Base-by-base conservation (phyloP, 176 grass and related monocot species). In the Cymbopogon citratus region DNA sequence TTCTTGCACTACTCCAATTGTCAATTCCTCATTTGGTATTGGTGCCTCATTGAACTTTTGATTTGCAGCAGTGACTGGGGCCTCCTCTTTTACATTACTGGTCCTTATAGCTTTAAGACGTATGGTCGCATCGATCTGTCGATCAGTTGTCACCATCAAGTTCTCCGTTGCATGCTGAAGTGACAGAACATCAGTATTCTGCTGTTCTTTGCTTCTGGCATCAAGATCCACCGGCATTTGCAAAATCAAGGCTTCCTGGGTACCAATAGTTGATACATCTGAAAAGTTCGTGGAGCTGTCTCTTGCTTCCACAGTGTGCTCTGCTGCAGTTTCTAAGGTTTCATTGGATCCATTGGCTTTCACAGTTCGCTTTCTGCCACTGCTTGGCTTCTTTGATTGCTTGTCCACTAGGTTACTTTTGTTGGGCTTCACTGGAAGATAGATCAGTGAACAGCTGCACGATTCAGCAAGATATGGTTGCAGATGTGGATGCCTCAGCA, bases 371-470 rank as follows among this genome's bases (percentile, higher is more conserved):
- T 77, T 82, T 64, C 83, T 86, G 84, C 72, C 71, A 61, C 48
- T 62, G 35, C 85, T 79, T 83, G 68, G 84, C 34, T 81, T 93
- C 85, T 27, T 89, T 85, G 74, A 52, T 25, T 84, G 88, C 83
- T 87, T 97, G 73, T 87, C 89, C 49, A 60, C 78, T 38, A 78
- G 61, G 69, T 77, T 90, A 69, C 83, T 91, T 64, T 80, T 89
- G 56, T 78, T 93, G 16, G 83, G 79, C 36, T 93, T 93, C 69
- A 97, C 75, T 29, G 94, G 94, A 77, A 97, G 91, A 87, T 93
- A 97, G 63, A 89, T 85, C 25, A 78, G 81, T 57, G 94, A 93
- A 74, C 87, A 90, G 83, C 36, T 88, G 77, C 73, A 81, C 15
- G 84, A 87, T 80, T 82, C 94, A 59, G 94, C 81, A 7, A 97